Percentiles rank a stretch among this genome's conserved stretches.
These are phyloP conservation scores for Linum usitatissimum DNA, from an alignment of 345 rosid species.

Conservation along the genomic window DNA sequence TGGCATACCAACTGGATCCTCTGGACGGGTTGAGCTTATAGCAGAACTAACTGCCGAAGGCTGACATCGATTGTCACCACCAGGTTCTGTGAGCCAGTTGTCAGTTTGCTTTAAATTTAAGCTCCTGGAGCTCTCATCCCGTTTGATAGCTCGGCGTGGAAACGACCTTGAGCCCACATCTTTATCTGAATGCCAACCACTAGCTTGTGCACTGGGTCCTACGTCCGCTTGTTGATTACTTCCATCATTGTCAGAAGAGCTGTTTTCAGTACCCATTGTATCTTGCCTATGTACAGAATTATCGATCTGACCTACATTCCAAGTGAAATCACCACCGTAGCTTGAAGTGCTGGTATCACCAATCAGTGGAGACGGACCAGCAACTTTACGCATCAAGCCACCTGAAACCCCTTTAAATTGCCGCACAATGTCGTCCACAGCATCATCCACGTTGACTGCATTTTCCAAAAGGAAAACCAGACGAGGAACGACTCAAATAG, in stretches of 20 bases:
- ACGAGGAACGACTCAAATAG: not conserved
- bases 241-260: slow-evolving; percentile 64
- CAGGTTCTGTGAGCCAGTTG: slow-evolving; percentile 28
- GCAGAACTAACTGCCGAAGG: slow-evolving; percentile 22
- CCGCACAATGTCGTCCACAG: slow-evolving; percentile 87
- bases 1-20: slow-evolving; percentile 77
- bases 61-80: slow-evolving; percentile 23
- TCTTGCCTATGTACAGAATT: slow-evolving; percentile 31
- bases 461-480: not conserved
- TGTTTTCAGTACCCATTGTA: slow-evolving; percentile 41
- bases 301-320: slow-evolving; percentile 50
- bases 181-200: slow-evolving; percentile 73
- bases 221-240: slow-evolving; percentile 39
- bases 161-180: slow-evolving; percentile 48
- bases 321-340: slow-evolving; percentile 38
- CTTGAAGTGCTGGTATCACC: slow-evolving; percentile 28
- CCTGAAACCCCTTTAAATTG: slow-evolving; percentile 87
- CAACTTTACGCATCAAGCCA: slow-evolving; percentile 79
- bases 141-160: slow-evolving; percentile 40
- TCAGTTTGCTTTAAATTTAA: slow-evolving; percentile 23
- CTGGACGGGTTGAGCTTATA: slow-evolving; percentile 26
- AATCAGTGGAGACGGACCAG: slow-evolving; percentile 37
- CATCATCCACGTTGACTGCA: slow-evolving; percentile 97
- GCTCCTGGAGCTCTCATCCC: slow-evolving; percentile 31
- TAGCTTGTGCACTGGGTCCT: slow-evolving; percentile 33